Conservation (phyloP, 345 rosid genomes). For the Hypericum androsaemum region DNA sequence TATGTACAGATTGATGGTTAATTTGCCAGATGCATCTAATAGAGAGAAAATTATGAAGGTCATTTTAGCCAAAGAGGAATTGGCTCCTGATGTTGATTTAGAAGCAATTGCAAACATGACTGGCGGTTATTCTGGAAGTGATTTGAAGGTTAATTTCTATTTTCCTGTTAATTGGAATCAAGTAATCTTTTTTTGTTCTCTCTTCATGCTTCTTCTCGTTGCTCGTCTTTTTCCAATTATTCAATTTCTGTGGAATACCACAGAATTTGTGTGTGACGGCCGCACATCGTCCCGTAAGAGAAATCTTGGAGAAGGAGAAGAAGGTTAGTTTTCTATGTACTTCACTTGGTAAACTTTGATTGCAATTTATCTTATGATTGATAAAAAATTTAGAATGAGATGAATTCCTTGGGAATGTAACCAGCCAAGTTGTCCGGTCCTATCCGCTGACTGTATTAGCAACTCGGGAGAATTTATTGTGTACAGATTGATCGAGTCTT, state of each 20-base stretch:
- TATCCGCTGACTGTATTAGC: too few relatives aligned
- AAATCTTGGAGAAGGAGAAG: conserved; percentile 83
- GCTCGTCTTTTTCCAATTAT: neutral
- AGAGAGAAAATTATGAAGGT: conserved; percentile 77
- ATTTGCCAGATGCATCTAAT: conserved; percentile 78
- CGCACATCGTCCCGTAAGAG: conserved; percentile 94
- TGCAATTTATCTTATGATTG: too few relatives aligned
- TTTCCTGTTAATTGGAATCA: too few relatives aligned
- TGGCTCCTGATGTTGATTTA: conserved; percentile 56
- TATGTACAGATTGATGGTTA: conserved; percentile 78
- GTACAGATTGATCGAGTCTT: too few relatives aligned
- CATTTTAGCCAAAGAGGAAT: conserved; percentile 81
- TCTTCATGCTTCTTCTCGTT: neutral
- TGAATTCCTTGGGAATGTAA: too few relatives aligned
- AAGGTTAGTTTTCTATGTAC: conserved; percentile 43
- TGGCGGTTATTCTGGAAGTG: conserved; percentile 96
- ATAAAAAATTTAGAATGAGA: too few relatives aligned
- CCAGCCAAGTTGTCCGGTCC: too few relatives aligned
- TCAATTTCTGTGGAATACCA: neutral
- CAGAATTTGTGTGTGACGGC: conserved; percentile 95
- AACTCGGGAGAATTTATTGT: too few relatives aligned
- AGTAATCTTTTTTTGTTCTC: neutral
- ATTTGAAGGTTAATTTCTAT: conserved; percentile 52
- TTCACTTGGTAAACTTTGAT: too few relatives aligned
- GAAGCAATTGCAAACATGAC: conserved; percentile 86